phyloP scores from a whole-genome alignment of 2,329 filamentous ascomycete genomes.

The Apiospora pterosperma region DNA sequence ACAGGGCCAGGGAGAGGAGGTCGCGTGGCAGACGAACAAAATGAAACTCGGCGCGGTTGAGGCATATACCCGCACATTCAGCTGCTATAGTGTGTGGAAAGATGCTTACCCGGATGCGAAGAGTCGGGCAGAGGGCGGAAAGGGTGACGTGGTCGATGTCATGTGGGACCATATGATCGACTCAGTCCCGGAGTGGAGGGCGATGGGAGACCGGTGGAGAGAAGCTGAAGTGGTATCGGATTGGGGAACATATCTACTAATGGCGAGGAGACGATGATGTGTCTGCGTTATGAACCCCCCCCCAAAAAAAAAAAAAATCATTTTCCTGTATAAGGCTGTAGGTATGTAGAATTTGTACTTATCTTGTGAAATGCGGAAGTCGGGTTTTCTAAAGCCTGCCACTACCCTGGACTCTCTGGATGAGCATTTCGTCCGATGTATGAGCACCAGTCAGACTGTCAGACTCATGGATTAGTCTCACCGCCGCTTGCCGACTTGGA shows the following conservation, averaged over 20 bases:
- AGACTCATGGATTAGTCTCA: background rate
- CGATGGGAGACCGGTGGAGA: slow-evolving; percentile 44
- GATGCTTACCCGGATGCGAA: slow-evolving; percentile 48
- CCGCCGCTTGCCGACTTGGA: background rate
- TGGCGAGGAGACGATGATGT: slow-evolving; percentile 45
- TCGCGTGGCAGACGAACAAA: slow-evolving; percentile 49
- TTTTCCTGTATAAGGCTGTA: background rate
- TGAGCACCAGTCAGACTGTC: background rate
- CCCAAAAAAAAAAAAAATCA: no score
- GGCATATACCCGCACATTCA: slow-evolving; percentile 60
- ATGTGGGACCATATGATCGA: slow-evolving; percentile 57
- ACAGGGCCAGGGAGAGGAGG: slow-evolving; percentile 31
- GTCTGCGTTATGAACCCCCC: background rate
- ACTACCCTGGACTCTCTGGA: no score
- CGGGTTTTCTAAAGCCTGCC: background rate
- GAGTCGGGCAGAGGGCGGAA: slow-evolving; percentile 49
- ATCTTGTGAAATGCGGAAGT: background rate
- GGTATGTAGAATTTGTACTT: background rate
- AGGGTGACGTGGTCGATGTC: slow-evolving; percentile 59
- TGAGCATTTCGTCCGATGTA: background rate
- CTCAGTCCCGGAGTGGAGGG: slow-evolving; percentile 50
- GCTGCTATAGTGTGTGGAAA: slow-evolving; percentile 56
- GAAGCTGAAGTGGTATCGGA: slow-evolving; percentile 54
- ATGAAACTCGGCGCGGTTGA: slow-evolving; percentile 57
- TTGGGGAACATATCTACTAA: slow-evolving; percentile 58